These are phyloP conservation scores for Tanacetum coccineum DNA, from an alignment of 129 eudicot species.

Conservation along the genomic window DNA sequence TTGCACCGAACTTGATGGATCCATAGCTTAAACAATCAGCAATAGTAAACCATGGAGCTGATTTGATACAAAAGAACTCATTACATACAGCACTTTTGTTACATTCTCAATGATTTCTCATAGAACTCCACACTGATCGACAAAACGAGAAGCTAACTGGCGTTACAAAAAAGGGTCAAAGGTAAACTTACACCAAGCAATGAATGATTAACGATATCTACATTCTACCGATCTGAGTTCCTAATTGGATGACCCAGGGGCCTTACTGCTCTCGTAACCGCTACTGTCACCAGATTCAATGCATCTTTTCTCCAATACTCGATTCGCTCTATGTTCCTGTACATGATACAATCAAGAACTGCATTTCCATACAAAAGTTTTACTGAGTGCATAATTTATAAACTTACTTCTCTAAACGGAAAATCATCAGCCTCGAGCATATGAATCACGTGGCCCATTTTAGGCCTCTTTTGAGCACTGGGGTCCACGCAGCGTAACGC, in stretches of 20 bases:
- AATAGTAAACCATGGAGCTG: conserved; percentile 1
- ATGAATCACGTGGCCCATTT: conserved; percentile 91
- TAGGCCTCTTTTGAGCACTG: conserved; percentile 86
- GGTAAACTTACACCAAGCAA: conserved; percentile 22
- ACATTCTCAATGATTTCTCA: background rate
- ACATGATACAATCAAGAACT: background rate
- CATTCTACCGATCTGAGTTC: conserved; percentile 43
- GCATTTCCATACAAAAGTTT: background rate
- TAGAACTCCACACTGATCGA: conserved; percentile 6
- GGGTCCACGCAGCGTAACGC: conserved; percentile 95
- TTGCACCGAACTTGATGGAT: background rate
- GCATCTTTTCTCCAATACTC: conserved; percentile 48
- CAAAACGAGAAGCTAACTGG: conserved; percentile 5
- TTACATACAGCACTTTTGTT: conserved; percentile 1
- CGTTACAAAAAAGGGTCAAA: conserved; percentile 2
- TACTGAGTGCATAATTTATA: background rate
- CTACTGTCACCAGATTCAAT: conserved; percentile 93
- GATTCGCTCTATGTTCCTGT: conserved; percentile 64
- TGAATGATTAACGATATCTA: conserved; percentile 33
- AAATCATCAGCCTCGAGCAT: conserved; percentile 93
- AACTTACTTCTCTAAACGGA: conserved; percentile 83
- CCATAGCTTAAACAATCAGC: background rate
- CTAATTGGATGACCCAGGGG: conserved; percentile 23
- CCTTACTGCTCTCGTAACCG: conserved; percentile 79
- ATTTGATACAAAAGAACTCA: conserved; percentile 8